Base-by-base conservation (phyloP, 2,329 filamentous ascomycete species). In the Claviceps arundinis region DNA sequence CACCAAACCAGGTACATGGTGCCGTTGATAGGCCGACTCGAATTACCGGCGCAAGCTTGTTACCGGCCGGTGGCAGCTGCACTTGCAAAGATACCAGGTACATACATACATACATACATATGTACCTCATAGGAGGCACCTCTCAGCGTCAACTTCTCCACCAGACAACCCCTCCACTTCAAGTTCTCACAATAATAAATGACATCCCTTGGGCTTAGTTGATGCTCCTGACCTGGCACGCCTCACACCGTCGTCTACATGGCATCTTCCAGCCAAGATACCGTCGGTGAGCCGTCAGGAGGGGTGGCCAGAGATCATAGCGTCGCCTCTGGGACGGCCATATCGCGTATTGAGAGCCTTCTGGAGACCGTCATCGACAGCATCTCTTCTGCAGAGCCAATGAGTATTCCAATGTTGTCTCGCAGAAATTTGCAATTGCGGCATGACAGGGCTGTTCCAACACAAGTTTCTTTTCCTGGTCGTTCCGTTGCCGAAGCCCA, bases 381-480 rank as follows among this genome's bases (percentile, higher is more conserved):
- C 26, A 34, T 69, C 7, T 52, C 58, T 30, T 54, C 52, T 7
- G 53, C 58, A 38, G 49, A 62, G 41, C 61, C 64, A 30, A 51
- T 67, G 19, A 58, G 53, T 43, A 60, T 70, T 43, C 48, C 55
- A 1, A 57, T 69, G 7, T 43, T 52, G 2, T 57, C 59, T 1
- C 61, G 60, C 37, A 60, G 59, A 51, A 54, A 42, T 24, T 24
- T 53, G 13, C 47, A 52, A 7, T 42, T 41, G 16, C 55, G 54
- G 17, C 51, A 47, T n/a, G 24, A 41, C 11, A 48, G 19, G 3
- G 34, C 5, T 50, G 48, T 26, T 50, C 55, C 42, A 45, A 52
- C 16, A 16, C 52, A 52, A 6, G 52, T 72, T 26, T 56, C 52
- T 0, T 81, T 80, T 55, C 77, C 78, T 0, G 77, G 74, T 2